Evolutionary conservation across 192 early-diverging fungal genomes (phyloP).

Genomic region (Coemansia sp.): DNA sequence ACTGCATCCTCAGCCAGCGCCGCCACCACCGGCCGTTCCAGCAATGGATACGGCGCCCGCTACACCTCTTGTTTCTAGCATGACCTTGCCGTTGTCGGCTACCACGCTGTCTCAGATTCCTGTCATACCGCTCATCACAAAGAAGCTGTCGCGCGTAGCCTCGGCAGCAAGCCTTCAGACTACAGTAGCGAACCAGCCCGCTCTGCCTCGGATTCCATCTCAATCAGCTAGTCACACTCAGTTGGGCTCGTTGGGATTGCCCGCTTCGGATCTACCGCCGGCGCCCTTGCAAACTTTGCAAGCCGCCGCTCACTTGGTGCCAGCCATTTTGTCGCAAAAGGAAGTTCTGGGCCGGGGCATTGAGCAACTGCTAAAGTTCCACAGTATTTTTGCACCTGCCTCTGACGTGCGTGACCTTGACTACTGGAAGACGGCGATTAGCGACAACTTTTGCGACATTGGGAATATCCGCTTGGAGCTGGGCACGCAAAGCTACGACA

Average conservation of each 20-base stretch:
- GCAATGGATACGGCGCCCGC: not conserved
- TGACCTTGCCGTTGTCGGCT: not conserved
- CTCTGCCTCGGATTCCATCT: not conserved
- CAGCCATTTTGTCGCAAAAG: slow-evolving; percentile 1
- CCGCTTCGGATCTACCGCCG: not conserved
- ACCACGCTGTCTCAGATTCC: not conserved
- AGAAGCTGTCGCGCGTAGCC: not conserved
- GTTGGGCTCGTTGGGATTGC: not conserved
- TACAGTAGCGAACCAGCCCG: not conserved
- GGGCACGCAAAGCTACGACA: slow-evolving; percentile 39
- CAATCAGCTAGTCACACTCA: not conserved
- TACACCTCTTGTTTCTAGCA: not conserved
- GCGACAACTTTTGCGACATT: slow-evolving; percentile 14
- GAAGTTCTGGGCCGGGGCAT: slow-evolving; percentile 30
- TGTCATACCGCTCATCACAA: not conserved
- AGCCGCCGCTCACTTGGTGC: not conserved
- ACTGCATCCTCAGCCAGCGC: not conserved
- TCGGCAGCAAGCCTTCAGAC: not conserved
- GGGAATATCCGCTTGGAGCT: slow-evolving; percentile 39
- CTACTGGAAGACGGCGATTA: slow-evolving; percentile 27
- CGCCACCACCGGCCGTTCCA: not conserved
- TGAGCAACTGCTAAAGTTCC: slow-evolving; percentile 44
- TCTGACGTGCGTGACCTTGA: slow-evolving; percentile 17
- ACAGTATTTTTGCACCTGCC: slow-evolving; percentile 17
- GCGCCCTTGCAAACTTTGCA: not conserved